phyloP scores from a whole-genome alignment of 805 yeast genomes.

The Groenewaldozyma salmanticensis region DNA sequence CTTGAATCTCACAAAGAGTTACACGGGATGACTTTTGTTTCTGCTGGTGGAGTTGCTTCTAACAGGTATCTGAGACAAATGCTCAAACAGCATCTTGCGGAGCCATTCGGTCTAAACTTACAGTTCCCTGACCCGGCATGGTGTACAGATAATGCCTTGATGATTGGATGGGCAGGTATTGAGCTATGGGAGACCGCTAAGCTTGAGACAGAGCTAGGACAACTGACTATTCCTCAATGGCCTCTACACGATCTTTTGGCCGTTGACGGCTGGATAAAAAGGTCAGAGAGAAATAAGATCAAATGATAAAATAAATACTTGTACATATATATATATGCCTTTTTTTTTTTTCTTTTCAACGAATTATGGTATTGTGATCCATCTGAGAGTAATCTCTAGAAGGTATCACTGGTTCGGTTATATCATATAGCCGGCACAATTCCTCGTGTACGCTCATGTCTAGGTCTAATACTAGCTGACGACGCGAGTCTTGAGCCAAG shows the following conservation, averaged over 20 bases:
- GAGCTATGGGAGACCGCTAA: constrained; percentile 58
- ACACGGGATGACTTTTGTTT: constrained; percentile 41
- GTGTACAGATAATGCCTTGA: constrained; percentile 92
- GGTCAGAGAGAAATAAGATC: background rate
- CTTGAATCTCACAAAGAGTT: constrained; percentile 27
- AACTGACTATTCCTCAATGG: constrained; percentile 75
- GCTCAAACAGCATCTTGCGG: constrained; percentile 20
- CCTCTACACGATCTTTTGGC: constrained; percentile 44
- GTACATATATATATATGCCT: too few relatives aligned
- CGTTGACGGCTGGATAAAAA: constrained; percentile 2
- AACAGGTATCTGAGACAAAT: constrained; percentile 32
- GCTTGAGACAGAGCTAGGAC: constrained; percentile 39
- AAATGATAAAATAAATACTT: constrained; percentile 20
- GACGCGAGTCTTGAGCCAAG: background rate
- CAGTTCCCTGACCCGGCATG: constrained; percentile 60
- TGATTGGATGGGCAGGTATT: constrained; percentile 98
- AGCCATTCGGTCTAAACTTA: constrained; percentile 24
- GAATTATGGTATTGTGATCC: background rate
- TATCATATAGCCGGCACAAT: constrained; percentile 44
- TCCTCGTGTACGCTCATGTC: constrained; percentile 58
- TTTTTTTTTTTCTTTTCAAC: too few relatives aligned
- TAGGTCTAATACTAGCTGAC: constrained; percentile 66
- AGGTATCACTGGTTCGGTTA: constrained; percentile 46
- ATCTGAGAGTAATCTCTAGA: constrained; percentile 13
- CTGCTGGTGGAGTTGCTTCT: constrained; percentile 94